These are phyloP conservation scores for Spathaspora sp. DNA, from an alignment of 805 yeast species.

Conservation along the genomic window DNA sequence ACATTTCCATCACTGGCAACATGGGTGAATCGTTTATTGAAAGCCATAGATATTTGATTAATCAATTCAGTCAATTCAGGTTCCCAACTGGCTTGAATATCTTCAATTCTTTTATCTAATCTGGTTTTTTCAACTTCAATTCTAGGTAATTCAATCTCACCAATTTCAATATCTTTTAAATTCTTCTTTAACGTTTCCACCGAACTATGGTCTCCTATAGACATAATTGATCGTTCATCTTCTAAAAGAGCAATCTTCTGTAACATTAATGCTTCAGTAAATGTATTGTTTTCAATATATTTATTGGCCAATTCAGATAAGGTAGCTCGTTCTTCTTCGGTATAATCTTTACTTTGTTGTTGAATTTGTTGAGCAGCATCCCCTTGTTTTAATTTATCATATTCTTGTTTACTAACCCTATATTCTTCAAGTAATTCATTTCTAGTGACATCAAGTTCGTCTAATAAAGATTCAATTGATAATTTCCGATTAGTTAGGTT, in stretches of 20 bases:
- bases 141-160: conserved; percentile 38
- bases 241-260: conserved; percentile 42
- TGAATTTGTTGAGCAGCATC: conserved; percentile 35
- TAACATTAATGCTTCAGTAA: conserved; percentile 35
- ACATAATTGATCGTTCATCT: conserved; percentile 40
- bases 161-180: conserved; percentile 26
- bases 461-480: conserved; percentile 24
- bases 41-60: conserved; percentile 54
- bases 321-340: conserved; percentile 34
- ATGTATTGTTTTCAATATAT: conserved; percentile 30
- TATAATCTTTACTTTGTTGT: conserved; percentile 32
- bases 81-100: conserved; percentile 53
- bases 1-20: conserved; percentile 92
- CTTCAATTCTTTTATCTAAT: conserved; percentile 32
- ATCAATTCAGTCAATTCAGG: conserved; percentile 55
- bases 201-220: conserved; percentile 35
- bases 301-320: conserved; percentile 37
- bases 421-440: conserved; percentile 24
- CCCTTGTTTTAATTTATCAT: conserved; percentile 36
- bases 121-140: conserved; percentile 19
- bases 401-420: conserved; percentile 27
- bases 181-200: conserved; percentile 37
- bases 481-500: conserved; percentile 13
- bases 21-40: conserved; percentile 59
- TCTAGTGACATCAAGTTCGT: conserved; percentile 16